Percentiles rank a stretch among this genome's conserved stretches.
phyloP scores from a whole-genome alignment of 2,329 filamentous ascomycete species.

The Cladosporium phlei region DNA sequence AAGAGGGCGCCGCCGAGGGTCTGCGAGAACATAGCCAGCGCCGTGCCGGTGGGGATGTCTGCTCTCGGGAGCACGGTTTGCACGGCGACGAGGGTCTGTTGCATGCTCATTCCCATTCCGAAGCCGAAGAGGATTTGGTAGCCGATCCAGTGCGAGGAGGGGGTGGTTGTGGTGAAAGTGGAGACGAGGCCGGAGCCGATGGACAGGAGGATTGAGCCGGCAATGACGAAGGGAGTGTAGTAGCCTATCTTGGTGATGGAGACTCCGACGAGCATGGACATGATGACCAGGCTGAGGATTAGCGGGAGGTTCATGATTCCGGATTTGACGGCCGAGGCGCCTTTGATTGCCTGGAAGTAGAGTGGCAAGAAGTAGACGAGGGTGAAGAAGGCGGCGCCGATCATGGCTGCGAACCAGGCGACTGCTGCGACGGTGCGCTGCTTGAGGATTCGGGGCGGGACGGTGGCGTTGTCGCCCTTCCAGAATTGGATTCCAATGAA shows the following conservation, averaged over 20 bases:
- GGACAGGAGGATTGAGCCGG: conserved; percentile 36
- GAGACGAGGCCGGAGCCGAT: conserved; percentile 44
- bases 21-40: conserved; percentile 46
- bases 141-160: conserved; percentile 35
- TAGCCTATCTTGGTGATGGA: conserved; percentile 41
- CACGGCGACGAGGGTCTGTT: conserved; percentile 43
- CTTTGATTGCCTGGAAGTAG: conserved; percentile 47
- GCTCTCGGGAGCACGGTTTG: conserved; percentile 40
- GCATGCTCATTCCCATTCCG: conserved; percentile 46
- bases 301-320: conserved; percentile 47
- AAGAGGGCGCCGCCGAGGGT: conserved; percentile 47
- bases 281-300: conserved; percentile 42
- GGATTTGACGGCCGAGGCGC: conserved; percentile 41
- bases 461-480: conserved; percentile 35
- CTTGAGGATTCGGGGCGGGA: conserved; percentile 43
- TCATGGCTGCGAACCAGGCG: conserved; percentile 37
- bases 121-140: conserved; percentile 35
- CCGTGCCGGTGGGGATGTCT: conserved; percentile 45
- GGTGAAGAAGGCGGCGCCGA: conserved; percentile 43
- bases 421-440: conserved; percentile 42
- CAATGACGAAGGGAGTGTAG: conserved; percentile 46
- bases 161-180: conserved; percentile 39
- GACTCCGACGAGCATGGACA: conserved; percentile 38
- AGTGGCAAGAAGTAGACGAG: conserved; percentile 42
- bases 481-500: conserved; percentile 32